Evolutionary conservation across 2,329 filamentous ascomycete species (phyloP).

Genomic region (Colletotrichum phormii): DNA sequence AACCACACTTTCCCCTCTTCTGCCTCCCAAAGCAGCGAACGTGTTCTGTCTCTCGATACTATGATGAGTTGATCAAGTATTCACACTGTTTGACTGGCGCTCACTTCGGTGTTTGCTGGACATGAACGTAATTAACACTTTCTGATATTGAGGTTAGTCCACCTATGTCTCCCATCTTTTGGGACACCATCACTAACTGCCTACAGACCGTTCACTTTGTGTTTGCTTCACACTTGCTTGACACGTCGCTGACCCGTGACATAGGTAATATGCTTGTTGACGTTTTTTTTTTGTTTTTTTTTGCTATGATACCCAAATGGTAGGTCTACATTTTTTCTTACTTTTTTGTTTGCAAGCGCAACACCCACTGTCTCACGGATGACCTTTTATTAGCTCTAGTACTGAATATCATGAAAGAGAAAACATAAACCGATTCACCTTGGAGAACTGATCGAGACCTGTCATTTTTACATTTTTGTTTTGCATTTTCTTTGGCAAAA

Average conservation of each 20-base stretch:
- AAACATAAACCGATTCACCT: conserved; percentile 61
- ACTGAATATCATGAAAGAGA: conserved; percentile 68
- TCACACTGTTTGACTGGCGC: conserved; percentile 70
- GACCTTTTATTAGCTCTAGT: conserved; percentile 57
- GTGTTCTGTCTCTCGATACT: conserved; percentile 35
- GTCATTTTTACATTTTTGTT: conserved; percentile 17
- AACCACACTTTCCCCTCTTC: conserved; percentile 30
- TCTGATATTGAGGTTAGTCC: conserved; percentile 63
- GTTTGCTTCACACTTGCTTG: not conserved
- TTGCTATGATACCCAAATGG: not conserved
- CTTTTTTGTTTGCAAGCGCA: not conserved
- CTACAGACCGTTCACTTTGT: conserved; percentile 7
- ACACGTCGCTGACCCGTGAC: conserved; percentile 22
- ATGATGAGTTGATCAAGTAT: conserved; percentile 66
- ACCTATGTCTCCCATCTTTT: not conserved
- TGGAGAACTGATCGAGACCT: conserved; percentile 69
- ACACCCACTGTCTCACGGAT: conserved; percentile 56
- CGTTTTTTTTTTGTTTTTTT: conserved; percentile 8
- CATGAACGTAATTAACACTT: conserved; percentile 65
- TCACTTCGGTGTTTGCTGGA: conserved; percentile 52
- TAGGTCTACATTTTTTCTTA: not conserved
- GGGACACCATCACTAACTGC: not conserved
- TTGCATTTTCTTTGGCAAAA: not conserved
- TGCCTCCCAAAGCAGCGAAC: conserved; percentile 20
- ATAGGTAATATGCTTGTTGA: conserved; percentile 25